Evolutionary conservation across 495 filamentous ascomycete species (phyloP), one percentile per base, ranked within the genome.

Genomic region (Collariella sp.): DNA sequence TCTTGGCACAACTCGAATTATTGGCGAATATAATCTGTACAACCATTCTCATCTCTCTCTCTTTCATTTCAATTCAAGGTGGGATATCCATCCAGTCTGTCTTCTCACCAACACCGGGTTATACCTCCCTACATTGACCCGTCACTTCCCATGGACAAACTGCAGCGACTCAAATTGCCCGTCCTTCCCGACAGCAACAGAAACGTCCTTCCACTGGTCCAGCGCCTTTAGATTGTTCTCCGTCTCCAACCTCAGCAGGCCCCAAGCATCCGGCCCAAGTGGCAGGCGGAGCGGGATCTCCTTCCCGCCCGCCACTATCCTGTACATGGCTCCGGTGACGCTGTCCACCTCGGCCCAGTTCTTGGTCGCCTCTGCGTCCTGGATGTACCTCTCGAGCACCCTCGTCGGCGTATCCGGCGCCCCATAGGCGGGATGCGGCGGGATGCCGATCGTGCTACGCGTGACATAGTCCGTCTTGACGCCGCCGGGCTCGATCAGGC

Each of bases 401-500:
- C 73, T 66, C 16, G 70, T 57, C 5, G 72, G 70, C 58, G 69
- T 62, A 36, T 60, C 63, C 1, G 62, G 58, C 16, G 60, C 69
- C 2, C 50, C 52, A 41, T 79, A 78, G 7, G 73, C 74, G 5
- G 44, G 44, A 33, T 46, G 44, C 7, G 44, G 44, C 26, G 31
- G n/a, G 15, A 46, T 33, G 15, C 9, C 66, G 63, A 50, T 73
- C 39, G 61, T 43, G 13, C 59, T 60, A 9, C 62, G 57, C 2
- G 54, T 60, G 18, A 66, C 66, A 51, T 66, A 80, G 18, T 69
- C 68, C 10, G 76, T 79, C 50, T 75, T 73, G 24, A 76, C 71
- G 15, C 70, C 78, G 42, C 75, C 72, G 0, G 76, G 78, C 65
- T 80, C 76, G 51, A 79, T 59, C 26, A 68, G 69, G 52, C 65